Evolutionary conservation across 2,329 filamentous ascomycete genomes (phyloP).

Genomic region (Fusarium sp.): DNA sequence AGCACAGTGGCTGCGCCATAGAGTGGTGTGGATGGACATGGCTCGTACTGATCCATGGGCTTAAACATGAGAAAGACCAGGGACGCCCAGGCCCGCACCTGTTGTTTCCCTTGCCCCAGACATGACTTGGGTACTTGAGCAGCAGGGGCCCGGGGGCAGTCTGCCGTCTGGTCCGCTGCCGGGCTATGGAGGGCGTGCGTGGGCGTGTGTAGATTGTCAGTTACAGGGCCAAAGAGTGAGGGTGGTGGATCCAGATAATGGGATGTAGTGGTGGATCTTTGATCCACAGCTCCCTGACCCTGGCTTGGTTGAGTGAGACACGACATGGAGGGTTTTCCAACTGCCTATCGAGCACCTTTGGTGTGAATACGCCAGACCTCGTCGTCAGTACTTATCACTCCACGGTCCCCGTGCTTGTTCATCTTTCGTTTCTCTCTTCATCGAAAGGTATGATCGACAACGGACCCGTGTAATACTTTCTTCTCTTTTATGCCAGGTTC

Average conservation of each 20-base stretch:
- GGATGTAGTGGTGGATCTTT: conserved; percentile 48
- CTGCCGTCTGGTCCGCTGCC: conserved; percentile 49
- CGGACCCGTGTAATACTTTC: conserved; percentile 61
- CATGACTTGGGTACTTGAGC: conserved; percentile 41
- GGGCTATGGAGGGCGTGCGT: conserved; percentile 29
- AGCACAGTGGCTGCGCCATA: conserved; percentile 53
- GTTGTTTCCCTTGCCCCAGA: conserved; percentile 52
- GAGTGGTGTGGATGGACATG: conserved; percentile 46
- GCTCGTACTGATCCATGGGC: conserved; percentile 37
- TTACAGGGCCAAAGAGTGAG: conserved; percentile 33
- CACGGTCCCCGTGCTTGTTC: conserved; percentile 59
- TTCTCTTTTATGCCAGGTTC: conserved; percentile 63
- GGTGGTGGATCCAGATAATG: conserved; percentile 44
- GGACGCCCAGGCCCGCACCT: conserved; percentile 43
- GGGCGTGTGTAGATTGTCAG: conserved; percentile 34
- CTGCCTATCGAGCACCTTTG: conserved; percentile 48
- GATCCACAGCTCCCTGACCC: conserved; percentile 54
- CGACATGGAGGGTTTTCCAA: conserved; percentile 55
- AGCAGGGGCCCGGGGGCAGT: conserved; percentile 47
- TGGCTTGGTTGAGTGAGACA: conserved; percentile 65
- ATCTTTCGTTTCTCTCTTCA: conserved; percentile 52
- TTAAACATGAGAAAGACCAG: conserved; percentile 34
- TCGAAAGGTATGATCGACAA: conserved; percentile 63
- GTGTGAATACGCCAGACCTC: conserved; percentile 52
- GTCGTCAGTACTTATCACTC: conserved; percentile 63